phyloP scores from a whole-genome alignment of 805 yeast species.

The Saccharomycopsis oosterbeekiorum region DNA sequence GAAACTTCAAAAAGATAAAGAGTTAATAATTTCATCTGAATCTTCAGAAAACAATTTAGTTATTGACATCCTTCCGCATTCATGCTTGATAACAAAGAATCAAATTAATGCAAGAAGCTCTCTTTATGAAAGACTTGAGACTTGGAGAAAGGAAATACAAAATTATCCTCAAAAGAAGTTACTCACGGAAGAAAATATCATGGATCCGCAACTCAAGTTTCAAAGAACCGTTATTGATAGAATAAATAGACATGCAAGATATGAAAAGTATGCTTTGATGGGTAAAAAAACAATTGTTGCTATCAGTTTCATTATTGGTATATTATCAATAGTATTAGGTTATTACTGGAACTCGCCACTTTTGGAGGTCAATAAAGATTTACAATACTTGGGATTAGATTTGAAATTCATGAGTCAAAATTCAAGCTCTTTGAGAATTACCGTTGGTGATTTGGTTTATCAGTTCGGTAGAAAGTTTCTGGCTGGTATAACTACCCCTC shows the following conservation, averaged over 20 bases:
- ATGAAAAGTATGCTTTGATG: background rate
- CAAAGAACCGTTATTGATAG: background rate
- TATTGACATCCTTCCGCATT: background rate
- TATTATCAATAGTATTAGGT: background rate
- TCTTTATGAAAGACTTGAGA: background rate
- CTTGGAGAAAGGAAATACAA: background rate
- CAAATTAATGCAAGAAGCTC: background rate
- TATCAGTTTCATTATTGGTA: background rate
- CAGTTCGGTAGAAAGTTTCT: background rate
- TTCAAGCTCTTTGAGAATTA: background rate
- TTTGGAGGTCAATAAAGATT: background rate
- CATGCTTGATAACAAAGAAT: background rate
- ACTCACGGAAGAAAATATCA: background rate
- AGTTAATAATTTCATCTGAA: background rate
- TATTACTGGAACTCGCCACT: background rate
- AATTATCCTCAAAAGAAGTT: background rate
- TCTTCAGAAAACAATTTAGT: background rate
- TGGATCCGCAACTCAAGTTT: background rate
- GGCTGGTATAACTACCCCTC: background rate
- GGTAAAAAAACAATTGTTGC: slow-evolving; percentile 1
- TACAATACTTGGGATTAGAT: background rate
- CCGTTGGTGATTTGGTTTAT: background rate
- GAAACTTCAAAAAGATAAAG: background rate
- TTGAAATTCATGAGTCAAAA: background rate
- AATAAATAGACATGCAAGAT: background rate